These are phyloP conservation scores for Fusarium hostae DNA, from an alignment of 2,329 filamentous ascomycete genomes.

Conservation along the genomic window DNA sequence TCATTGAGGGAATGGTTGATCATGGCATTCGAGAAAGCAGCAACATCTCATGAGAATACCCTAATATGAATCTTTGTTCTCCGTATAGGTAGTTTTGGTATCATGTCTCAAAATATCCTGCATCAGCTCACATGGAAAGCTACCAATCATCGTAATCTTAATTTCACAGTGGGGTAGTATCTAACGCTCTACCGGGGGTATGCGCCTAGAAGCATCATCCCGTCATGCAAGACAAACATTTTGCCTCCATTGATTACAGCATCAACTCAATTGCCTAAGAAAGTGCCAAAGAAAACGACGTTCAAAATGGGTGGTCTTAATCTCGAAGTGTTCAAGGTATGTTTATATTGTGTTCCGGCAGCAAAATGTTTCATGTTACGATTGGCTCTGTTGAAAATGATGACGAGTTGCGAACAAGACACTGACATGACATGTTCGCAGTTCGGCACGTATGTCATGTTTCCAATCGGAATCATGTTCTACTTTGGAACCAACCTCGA, in stretches of 20 bases:
- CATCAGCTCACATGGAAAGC: constrained; percentile 1
- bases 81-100: background rate
- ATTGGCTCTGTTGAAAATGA: background rate
- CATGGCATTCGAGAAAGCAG: constrained; percentile 10
- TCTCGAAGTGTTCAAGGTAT: constrained; percentile 93
- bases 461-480: constrained; percentile 99
- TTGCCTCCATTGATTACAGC: constrained; percentile 29
- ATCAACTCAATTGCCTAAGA: constrained; percentile 4
- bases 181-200: constrained; percentile 41
- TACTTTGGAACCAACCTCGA: constrained; percentile 99
- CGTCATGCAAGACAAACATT: constrained; percentile 26
- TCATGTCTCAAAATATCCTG: background rate
- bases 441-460: constrained; percentile 99
- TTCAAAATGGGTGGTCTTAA: constrained; percentile 79
- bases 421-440: constrained; percentile 51
- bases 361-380: background rate
- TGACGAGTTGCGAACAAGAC: background rate
- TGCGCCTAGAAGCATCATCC: constrained; percentile 34
- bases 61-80: background rate
- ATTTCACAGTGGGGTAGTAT: constrained; percentile 25
- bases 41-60: background rate
- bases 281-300: constrained; percentile 3
- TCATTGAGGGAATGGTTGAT: constrained; percentile 16
- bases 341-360: constrained; percentile 2
- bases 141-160: constrained; percentile 30